Conservation (phyloP, 352 stramenopile species). For the Pythium phragmitis region DNA sequence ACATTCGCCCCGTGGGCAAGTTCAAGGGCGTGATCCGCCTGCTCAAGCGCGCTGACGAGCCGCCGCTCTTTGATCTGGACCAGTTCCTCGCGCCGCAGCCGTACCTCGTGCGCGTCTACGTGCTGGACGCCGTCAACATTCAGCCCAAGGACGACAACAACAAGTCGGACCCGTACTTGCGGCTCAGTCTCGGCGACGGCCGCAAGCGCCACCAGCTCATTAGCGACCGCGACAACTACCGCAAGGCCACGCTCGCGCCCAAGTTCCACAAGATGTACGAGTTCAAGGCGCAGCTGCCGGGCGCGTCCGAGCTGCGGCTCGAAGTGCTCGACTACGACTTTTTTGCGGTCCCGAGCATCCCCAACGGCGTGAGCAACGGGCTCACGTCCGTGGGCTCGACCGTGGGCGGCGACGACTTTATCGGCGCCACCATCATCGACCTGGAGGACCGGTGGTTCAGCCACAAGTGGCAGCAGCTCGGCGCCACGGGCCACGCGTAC, state of each 20-base stretch:
- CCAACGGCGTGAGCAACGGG: constrained; percentile 50
- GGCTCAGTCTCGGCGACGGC: constrained; percentile 75
- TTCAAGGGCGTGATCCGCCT: constrained; percentile 91
- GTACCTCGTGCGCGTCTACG: constrained; percentile 87
- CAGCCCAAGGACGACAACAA: constrained; percentile 82
- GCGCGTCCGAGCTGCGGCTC: constrained; percentile 62
- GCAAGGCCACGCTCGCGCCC: constrained; percentile 66
- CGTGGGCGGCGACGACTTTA: constrained; percentile 82
- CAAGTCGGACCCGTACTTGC: constrained; percentile 85
- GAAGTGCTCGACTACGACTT: constrained; percentile 77
- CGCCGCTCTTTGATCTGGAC: constrained; percentile 71
- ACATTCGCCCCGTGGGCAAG: constrained; percentile 64
- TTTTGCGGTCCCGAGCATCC: constrained; percentile 58
- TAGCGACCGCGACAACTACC: constrained; percentile 80
- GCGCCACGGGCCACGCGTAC: constrained; percentile 31
- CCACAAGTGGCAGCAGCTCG: constrained; percentile 77
- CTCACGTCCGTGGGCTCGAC: constrained; percentile 47
- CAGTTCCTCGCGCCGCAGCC: constrained; percentile 70
- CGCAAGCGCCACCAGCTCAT: constrained; percentile 65
- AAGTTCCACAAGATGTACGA: constrained; percentile 92
- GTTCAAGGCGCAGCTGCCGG: constrained; percentile 88
- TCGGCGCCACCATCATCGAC: constrained; percentile 91
- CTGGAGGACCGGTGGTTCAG: constrained; percentile 94
- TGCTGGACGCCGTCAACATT: constrained; percentile 80
- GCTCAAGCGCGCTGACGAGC: constrained; percentile 63